Evolutionary conservation across 805 yeast genomes (phyloP).

Genomic region (Spathaspora passalidarum): DNA sequence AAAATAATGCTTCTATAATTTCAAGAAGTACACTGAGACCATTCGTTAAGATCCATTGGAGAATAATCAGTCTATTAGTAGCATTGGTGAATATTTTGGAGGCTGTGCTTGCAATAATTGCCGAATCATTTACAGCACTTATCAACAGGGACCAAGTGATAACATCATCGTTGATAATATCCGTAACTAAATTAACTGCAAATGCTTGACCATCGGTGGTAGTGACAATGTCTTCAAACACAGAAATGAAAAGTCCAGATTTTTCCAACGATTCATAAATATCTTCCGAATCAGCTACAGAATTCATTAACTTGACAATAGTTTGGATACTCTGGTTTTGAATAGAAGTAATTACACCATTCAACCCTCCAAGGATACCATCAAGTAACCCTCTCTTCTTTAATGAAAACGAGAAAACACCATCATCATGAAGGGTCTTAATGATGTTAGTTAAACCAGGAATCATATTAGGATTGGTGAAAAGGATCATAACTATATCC

Average conservation of each 20-base stretch:
- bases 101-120: conserved; percentile 5
- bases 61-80: conserved; percentile 7
- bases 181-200: conserved; percentile 7
- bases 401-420: conserved; percentile 5
- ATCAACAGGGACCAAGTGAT: conserved; percentile 8
- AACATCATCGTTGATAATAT: conserved; percentile 2
- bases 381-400: conserved; percentile 10
- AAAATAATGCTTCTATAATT: background rate
- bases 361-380: conserved; percentile 4
- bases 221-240: conserved; percentile 9
- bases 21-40: background rate
- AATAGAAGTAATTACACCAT: conserved; percentile 1
- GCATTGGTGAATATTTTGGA: conserved; percentile 7
- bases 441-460: conserved; percentile 8
- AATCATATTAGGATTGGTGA: conserved; percentile 7
- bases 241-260: conserved; percentile 14
- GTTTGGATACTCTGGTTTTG: conserved; percentile 6
- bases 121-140: conserved; percentile 7
- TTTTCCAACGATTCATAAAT: conserved; percentile 11
- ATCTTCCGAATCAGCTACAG: conserved; percentile 7
- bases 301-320: conserved; percentile 6
- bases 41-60: conserved; percentile 8
- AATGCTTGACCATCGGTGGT: conserved; percentile 11
- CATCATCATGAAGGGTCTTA: conserved; percentile 7
- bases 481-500: conserved; percentile 10